Evolutionary conservation across 2,329 filamentous ascomycete genomes (phyloP).

Genomic region (Hypomyces perniciosus): DNA sequence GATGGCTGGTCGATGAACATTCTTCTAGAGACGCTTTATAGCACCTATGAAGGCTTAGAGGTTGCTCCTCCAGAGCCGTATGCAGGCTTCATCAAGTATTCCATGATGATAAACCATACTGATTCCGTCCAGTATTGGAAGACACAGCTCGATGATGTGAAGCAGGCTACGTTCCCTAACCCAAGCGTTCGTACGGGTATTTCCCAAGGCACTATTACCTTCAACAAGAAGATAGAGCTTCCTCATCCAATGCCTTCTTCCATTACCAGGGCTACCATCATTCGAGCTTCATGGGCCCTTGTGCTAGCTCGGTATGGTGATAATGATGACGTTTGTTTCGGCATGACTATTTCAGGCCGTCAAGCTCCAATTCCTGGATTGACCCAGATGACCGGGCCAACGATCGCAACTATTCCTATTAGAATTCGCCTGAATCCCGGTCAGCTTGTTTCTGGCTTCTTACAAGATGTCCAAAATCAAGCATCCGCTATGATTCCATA

Average conservation of each 20-base stretch:
- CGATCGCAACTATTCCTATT: constrained; percentile 4
- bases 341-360: constrained; percentile 15
- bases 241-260: not conserved
- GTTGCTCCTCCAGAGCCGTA: not conserved
- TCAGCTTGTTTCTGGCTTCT: constrained; percentile 2
- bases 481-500: constrained; percentile 12
- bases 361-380: constrained; percentile 13
- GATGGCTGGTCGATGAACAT: constrained; percentile 14
- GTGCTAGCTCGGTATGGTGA: constrained; percentile 31
- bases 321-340: constrained; percentile 17
- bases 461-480: constrained; percentile 11
- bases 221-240: not conserved
- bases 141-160: not conserved
- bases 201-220: not conserved
- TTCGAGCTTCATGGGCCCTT: constrained; percentile 25
- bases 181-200: not conserved
- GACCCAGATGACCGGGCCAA: constrained; percentile 13
- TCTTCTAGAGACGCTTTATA: not conserved
- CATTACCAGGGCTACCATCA: constrained; percentile 16
- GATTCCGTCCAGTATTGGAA: not conserved
- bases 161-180: not conserved
- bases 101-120: not conserved
- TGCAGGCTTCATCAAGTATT: not conserved
- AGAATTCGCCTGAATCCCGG: not conserved
- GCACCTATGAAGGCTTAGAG: not conserved